Base-by-base conservation (phyloP, 225 moss, liverwort and hornwort species). In the Straminergon stramineum region DNA sequence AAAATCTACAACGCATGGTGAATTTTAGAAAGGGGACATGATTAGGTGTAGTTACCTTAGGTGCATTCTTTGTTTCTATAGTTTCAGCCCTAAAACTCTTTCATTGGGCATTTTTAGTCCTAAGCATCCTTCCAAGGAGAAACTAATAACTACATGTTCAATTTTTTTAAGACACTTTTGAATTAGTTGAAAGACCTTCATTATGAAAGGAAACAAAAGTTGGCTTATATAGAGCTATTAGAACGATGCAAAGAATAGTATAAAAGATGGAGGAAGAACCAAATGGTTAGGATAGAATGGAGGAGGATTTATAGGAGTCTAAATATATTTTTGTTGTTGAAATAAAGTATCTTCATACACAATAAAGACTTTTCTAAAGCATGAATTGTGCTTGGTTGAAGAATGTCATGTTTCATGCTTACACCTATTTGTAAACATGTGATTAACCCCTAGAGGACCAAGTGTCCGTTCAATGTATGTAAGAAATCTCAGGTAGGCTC, bases 31-130 rank as follows among this genome's bases (percentile, higher is more conserved):
- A 32, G 2, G 5, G 7, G 1, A 4, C 2, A 13, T 1, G 31
- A 19, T 55, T 35, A 55, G 5, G 5, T 77, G 9, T 20, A 53
- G 9, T 34, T 34, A 14, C 2, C 1, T 35, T 53, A 11, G 2
- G 3, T 53, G 3, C 9, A 55, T 53, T 34, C 1, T 34, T 76
- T 77, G 14, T 32, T 53, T 34, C 9, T 3, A 22, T 7, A 21
- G 0, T 52, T 52, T 35, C 9, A 48, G 7, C 10, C 1, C 8
- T 34, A 8, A 22, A 53, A 35, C 9, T 23, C 9, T 35, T 55
- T 35, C 3, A 35, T 53, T 0, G 0, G 0, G 55, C 3, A 55
- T 2, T 77, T 35, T 35, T 35, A 35, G 34, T 23, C 9, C 1
- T 77, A 5, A 55, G 2, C 35, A 77, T 55, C 4, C 10, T 55